Conservation (phyloP, 2,329 filamentous ascomycete genomes). For the Venturia pyrina region DNA sequence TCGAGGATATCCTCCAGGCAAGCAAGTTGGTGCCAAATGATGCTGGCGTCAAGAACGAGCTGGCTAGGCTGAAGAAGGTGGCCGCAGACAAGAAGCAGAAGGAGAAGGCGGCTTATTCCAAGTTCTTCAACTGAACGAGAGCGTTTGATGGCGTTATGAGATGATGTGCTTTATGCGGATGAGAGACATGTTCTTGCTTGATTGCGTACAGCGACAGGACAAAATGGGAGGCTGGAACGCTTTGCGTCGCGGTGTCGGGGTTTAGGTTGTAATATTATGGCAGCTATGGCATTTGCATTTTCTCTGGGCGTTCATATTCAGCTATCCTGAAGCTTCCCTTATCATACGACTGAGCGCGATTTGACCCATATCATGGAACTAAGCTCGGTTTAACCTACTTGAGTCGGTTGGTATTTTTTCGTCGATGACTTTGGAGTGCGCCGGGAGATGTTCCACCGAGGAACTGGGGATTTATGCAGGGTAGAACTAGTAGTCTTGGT, state of each 20-base stretch:
- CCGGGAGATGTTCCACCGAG: conserved; percentile 7
- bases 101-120: conserved; percentile 87
- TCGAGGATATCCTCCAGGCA: conserved; percentile 34
- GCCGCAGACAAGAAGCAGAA: conserved; percentile 65
- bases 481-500: background rate
- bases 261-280: background rate
- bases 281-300: background rate
- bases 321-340: too few relatives aligned
- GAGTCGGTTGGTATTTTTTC: too few relatives aligned
- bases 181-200: background rate
- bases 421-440: background rate
- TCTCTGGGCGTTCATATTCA: background rate
- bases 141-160: background rate
- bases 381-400: background rate
- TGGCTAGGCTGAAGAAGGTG: conserved; percentile 67
- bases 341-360: too few relatives aligned
- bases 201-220: conserved; percentile 1
- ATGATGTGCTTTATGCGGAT: background rate
- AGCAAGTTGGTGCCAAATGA: conserved; percentile 52
- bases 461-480: background rate
- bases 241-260: background rate
- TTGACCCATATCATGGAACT: too few relatives aligned
- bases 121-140: conserved; percentile 58
- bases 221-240: background rate
- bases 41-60: conserved; percentile 62